Evolutionary conservation across 352 stramenopile genomes (phyloP).

Genomic region (Thalassiosira mediterranea): DNA sequence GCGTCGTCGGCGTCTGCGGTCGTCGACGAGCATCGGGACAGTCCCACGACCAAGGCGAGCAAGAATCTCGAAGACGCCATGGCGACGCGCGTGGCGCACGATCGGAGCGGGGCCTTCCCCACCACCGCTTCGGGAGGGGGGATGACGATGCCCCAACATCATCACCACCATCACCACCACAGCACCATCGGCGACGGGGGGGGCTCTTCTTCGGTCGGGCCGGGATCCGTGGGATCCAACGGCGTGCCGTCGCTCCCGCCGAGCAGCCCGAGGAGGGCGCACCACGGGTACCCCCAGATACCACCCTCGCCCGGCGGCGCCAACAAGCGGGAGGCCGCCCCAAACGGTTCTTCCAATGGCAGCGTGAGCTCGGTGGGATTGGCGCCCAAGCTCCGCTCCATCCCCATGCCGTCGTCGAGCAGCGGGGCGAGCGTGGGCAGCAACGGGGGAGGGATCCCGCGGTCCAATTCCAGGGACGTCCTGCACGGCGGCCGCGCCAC

Average conservation of each 20-base stretch:
- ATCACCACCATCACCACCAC: background rate
- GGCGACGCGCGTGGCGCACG: background rate
- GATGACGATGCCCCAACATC: conserved; percentile 15
- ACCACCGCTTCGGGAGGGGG: too few species aligned
- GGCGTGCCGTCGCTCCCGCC: background rate
- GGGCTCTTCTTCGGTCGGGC: background rate
- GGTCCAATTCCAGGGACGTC: background rate
- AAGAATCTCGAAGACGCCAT: conserved; percentile 5
- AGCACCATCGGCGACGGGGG: background rate
- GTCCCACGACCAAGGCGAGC: background rate
- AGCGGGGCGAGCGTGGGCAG: conserved; percentile 1
- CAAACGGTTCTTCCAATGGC: too few species aligned
- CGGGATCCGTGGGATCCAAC: background rate
- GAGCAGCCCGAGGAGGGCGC: background rate
- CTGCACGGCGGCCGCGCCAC: conserved; percentile 3
- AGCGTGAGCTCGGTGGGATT: conserved; percentile 3
- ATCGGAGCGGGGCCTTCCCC: conserved; percentile 18
- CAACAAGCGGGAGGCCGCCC: background rate
- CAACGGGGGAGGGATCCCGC: conserved; percentile 3
- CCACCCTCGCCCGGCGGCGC: background rate
- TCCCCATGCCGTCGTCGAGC: background rate
- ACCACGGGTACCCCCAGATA: conserved; percentile 7
- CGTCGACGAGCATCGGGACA: background rate
- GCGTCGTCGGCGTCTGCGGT: background rate
- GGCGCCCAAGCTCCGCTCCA: conserved; percentile 2